Conservation (phyloP, 2,329 filamentous ascomycete genomes). For the Stylonectria norvegica region DNA sequence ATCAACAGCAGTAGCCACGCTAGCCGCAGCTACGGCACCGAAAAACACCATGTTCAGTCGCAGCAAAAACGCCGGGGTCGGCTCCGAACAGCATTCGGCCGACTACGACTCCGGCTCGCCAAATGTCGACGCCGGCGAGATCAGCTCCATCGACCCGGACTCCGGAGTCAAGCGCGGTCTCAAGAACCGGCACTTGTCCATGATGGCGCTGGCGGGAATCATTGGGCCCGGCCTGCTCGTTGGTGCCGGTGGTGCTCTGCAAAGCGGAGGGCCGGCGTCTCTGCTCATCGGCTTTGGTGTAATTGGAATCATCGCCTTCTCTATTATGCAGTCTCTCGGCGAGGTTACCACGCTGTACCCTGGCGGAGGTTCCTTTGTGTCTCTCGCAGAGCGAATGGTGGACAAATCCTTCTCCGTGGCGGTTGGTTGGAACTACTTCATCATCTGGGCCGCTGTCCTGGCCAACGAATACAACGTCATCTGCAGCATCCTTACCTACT, state of each 20-base stretch:
- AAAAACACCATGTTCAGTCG: conserved; percentile 15
- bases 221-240: conserved; percentile 70
- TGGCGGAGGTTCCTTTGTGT: conserved; percentile 68
- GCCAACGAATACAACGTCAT: conserved; percentile 71
- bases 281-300: conserved; percentile 70
- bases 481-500: conserved; percentile 63
- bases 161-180: conserved; percentile 66
- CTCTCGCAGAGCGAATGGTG: conserved; percentile 66
- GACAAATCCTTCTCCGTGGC: conserved; percentile 67
- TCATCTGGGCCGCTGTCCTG: conserved; percentile 64
- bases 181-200: conserved; percentile 64
- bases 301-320: conserved; percentile 65
- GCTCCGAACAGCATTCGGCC: conserved; percentile 11
- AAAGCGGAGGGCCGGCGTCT: conserved; percentile 66
- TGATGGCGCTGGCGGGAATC: conserved; percentile 62
- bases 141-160: conserved; percentile 52
- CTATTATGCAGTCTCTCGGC: conserved; percentile 70
- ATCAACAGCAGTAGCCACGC: too few relatives aligned
- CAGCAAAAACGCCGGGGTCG: conserved; percentile 18
- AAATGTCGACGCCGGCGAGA: conserved; percentile 28
- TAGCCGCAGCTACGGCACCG: conserved; percentile 1
- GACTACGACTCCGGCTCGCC: conserved; percentile 19
- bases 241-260: conserved; percentile 66
- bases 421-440: conserved; percentile 69
- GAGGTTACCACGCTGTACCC: conserved; percentile 73